Conservation (phyloP, 345 rosid species). For the Ceriops decandra region DNA sequence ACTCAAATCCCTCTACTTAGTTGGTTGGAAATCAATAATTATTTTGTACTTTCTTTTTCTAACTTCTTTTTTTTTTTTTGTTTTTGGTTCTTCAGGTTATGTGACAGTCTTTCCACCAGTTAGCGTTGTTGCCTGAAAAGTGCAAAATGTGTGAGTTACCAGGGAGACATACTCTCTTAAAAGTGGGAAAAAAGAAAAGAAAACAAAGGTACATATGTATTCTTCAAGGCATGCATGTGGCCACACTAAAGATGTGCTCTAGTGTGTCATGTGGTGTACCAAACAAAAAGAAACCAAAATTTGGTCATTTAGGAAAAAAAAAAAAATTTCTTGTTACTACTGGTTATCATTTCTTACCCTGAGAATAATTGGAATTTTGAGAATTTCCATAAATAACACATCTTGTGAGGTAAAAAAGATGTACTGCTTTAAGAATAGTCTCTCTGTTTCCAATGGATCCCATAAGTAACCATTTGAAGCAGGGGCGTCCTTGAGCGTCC, state of each 20-base stretch:
- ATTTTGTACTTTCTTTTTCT: not conserved
- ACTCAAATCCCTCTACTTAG: too few species aligned
- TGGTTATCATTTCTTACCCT: too few species aligned
- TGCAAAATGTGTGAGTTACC: conserved; percentile 13
- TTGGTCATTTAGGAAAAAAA: not conserved
- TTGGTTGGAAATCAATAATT: too few species aligned
- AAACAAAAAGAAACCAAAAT: not conserved
- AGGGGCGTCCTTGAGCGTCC: too few species aligned
- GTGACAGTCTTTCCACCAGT: not conserved
- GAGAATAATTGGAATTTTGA: too few species aligned
- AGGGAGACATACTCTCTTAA: not conserved
- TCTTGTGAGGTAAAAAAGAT: too few species aligned
- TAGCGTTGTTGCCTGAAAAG: not conserved
- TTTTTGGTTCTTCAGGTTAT: not conserved
- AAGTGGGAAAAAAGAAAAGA: too few species aligned
- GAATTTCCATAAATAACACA: too few species aligned
- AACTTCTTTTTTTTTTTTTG: not conserved
- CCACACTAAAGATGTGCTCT: conserved; percentile 14
- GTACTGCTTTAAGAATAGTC: too few species aligned
- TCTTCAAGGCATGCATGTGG: not conserved
- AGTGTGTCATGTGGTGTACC: conserved; percentile 10
- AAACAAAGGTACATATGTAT: not conserved
- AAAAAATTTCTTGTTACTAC: too few species aligned
- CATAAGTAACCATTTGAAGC: too few species aligned
- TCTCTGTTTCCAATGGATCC: too few species aligned